These are phyloP conservation scores for Fomitopsis betulina DNA, from an alignment of 1,284 basidiomycete species.

Conservation along the genomic window DNA sequence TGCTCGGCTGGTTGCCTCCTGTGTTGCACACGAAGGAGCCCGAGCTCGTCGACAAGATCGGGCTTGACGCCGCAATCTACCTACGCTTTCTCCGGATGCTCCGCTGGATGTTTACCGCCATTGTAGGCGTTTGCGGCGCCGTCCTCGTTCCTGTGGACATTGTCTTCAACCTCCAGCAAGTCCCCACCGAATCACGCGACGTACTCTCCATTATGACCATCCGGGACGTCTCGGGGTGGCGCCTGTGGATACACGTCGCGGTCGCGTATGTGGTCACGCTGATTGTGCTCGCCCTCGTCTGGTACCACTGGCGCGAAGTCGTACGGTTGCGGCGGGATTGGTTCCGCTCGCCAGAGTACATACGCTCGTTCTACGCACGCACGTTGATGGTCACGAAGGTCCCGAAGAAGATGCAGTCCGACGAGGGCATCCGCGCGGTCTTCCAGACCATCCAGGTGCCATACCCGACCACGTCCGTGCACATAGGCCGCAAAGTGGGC, in stretches of 20 bases:
- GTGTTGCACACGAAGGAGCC: slow-evolving; percentile 82
- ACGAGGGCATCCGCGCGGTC: slow-evolving; percentile 68
- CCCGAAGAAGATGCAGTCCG: slow-evolving; percentile 70
- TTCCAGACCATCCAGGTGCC: slow-evolving; percentile 73
- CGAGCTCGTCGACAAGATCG: slow-evolving; percentile 86
- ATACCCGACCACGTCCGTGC: slow-evolving; percentile 81
- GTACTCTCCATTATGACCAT: slow-evolving; percentile 76
- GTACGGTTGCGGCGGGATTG: slow-evolving; percentile 61
- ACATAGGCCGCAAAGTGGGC: slow-evolving; percentile 76
- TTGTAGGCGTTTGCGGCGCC: slow-evolving; percentile 66
- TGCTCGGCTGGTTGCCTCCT: slow-evolving; percentile 88
- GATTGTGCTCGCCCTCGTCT: slow-evolving; percentile 60
- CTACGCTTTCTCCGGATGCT: slow-evolving; percentile 90
- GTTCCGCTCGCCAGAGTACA: slow-evolving; percentile 77
- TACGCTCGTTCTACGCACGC: slow-evolving; percentile 74
- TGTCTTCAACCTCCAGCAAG: slow-evolving; percentile 64
- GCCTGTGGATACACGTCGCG: slow-evolving; percentile 74
- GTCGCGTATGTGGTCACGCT: slow-evolving; percentile 71
- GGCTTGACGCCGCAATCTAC: slow-evolving; percentile 90
- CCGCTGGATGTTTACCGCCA: slow-evolving; percentile 69
- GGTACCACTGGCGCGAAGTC: slow-evolving; percentile 74
- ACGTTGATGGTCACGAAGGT: slow-evolving; percentile 73
- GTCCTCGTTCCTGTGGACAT: slow-evolving; percentile 82
- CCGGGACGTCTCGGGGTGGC: slow-evolving; percentile 61
- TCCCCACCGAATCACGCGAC: slow-evolving; percentile 47